A percentile compares a stretch with the other conserved stretches of the same genome.
These are phyloP conservation scores for Lathyrus oleraceus DNA, from an alignment of 306 rosid species.

Conservation along the genomic window DNA sequence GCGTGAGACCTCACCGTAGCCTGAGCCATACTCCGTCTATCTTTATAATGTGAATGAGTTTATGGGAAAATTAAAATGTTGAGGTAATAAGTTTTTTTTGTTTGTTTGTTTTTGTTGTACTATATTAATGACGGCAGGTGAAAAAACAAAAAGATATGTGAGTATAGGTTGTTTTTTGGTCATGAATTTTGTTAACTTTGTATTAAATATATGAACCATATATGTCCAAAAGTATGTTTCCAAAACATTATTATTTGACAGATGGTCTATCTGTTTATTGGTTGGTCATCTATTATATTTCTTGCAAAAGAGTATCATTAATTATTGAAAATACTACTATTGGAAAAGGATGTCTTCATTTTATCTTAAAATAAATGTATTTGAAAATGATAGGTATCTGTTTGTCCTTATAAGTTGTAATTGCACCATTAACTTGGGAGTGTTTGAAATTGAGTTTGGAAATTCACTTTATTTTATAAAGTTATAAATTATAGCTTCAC, in stretches of 20 bases:
- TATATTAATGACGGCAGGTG: constrained; percentile 34
- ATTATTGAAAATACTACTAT: not conserved
- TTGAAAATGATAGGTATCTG: not conserved
- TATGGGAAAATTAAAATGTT: not conserved
- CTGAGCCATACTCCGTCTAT: no score
- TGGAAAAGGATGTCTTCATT: not conserved
- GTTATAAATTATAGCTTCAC: no score
- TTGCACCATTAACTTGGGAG: not conserved
- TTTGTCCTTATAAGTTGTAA: not conserved
- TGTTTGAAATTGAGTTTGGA: no score
- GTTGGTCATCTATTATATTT: constrained; percentile 22
- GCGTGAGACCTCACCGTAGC: no score
- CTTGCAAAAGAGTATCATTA: constrained; percentile 1
- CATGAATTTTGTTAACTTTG: constrained; percentile 1
- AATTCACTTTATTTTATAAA: no score
- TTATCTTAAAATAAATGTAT: not conserved
- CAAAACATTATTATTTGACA: constrained; percentile 10
- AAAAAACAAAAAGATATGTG: constrained; percentile 5
- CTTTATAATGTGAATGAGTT: no score
- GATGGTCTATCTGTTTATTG: constrained; percentile 12
- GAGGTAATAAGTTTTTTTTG: not conserved
- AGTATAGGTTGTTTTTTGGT: constrained; percentile 13
- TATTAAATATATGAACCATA: constrained; percentile 11
- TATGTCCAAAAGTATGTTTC: constrained; percentile 1
- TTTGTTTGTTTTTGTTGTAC: not conserved